These are phyloP conservation scores for Apodospora peruviana DNA, from an alignment of 495 filamentous ascomycete species.

Conservation along the genomic window DNA sequence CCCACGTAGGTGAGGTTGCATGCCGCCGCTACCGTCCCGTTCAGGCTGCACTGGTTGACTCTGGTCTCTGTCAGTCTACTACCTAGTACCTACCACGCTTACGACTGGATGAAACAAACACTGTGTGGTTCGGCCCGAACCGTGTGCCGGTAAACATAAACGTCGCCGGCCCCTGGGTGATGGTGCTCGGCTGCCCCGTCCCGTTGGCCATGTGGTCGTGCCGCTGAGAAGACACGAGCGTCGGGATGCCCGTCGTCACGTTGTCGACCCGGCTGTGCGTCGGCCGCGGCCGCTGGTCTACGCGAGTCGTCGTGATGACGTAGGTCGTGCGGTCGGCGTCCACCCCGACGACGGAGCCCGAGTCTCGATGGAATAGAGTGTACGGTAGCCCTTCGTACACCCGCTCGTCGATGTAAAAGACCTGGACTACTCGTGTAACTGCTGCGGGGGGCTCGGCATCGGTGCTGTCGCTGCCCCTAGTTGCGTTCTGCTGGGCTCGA, in stretches of 20 bases:
- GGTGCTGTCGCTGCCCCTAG: constrained; percentile 1
- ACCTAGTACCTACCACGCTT: not conserved
- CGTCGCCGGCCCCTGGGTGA: constrained; percentile 22
- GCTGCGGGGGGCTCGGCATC: not conserved
- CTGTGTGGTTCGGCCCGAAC: constrained; percentile 6
- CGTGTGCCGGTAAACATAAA: constrained; percentile 20
- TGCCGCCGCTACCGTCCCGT: constrained; percentile 14
- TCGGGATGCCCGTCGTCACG: not conserved
- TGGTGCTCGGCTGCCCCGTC: constrained; percentile 18
- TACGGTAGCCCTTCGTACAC: constrained; percentile 20
- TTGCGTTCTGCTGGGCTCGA: not conserved
- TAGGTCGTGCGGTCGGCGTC: constrained; percentile 18
- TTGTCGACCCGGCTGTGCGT: constrained; percentile 4
- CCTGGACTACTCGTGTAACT: constrained; percentile 12
- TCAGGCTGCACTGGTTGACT: constrained; percentile 7
- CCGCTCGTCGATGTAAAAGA: constrained; percentile 25
- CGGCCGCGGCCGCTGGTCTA: constrained; percentile 7
- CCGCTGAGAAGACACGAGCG: not conserved
- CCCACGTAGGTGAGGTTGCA: constrained; percentile 23
- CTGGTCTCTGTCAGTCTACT: not conserved
- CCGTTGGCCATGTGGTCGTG: not conserved
- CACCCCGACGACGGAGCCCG: constrained; percentile 16
- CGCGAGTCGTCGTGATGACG: constrained; percentile 17
- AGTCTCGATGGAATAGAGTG: constrained; percentile 16
- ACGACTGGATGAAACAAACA: not conserved